Evolutionary conservation across 192 early-diverging fungal species (phyloP).

Genomic region (Entrophospora sp.): DNA sequence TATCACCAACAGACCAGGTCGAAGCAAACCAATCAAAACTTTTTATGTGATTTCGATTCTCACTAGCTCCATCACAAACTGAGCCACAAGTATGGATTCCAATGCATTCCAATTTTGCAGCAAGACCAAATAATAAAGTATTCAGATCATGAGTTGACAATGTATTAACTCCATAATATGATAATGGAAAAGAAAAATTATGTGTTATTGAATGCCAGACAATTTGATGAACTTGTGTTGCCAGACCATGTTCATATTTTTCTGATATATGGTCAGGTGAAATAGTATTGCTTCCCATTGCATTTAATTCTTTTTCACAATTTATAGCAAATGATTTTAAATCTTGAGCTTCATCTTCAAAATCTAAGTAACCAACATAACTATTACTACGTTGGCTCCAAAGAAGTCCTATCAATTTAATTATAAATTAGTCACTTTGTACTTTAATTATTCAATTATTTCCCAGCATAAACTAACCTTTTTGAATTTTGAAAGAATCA

Average conservation of each 20-base stretch:
- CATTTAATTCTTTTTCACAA: not conserved
- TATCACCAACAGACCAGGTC: not conserved
- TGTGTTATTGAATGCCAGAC: not conserved
- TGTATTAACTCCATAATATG: not conserved
- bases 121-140: not conserved
- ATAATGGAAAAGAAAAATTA: not conserved
- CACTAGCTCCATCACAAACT: not conserved
- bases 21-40: slow-evolving; percentile 3
- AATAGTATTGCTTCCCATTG: not conserved
- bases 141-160: not conserved
- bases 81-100: not conserved
- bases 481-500: not conserved
- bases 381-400: not conserved
- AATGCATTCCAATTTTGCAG: not conserved
- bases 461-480: not conserved
- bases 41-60: not conserved
- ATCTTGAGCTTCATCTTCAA: not conserved
- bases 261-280: not conserved
- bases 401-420: not conserved
- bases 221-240: not conserved
- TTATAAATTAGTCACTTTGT: not conserved
- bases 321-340: not conserved
- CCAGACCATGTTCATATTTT: not conserved
- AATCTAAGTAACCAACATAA: not conserved
- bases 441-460: not conserved